phyloP scores from a whole-genome alignment of 1,284 basidiomycete species.

The Vanrija sp. region DNA sequence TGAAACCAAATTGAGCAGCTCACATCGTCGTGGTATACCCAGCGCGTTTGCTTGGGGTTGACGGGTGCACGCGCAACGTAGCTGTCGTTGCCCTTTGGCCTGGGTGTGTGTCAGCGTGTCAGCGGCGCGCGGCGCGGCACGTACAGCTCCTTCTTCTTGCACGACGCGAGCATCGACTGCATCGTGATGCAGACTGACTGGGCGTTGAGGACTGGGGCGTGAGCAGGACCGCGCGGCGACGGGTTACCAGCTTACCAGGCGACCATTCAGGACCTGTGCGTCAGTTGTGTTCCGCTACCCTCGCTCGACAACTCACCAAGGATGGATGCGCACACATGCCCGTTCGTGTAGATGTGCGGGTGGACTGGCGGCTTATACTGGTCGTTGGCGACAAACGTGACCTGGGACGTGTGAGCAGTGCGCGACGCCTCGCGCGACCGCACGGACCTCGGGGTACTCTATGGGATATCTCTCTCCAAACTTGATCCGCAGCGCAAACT shows the following conservation, averaged over 20 bases:
- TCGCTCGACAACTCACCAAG: slow-evolving; percentile 31
- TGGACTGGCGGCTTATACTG: slow-evolving; percentile 44
- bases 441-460: slow-evolving; percentile 42
- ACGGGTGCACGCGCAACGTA: slow-evolving; percentile 44
- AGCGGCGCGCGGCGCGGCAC: slow-evolving; percentile 7
- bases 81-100: slow-evolving; percentile 45
- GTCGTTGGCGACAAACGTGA: slow-evolving; percentile 42
- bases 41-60: slow-evolving; percentile 46
- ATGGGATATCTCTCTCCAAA: slow-evolving; percentile 47
- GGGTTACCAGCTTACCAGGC: slow-evolving; percentile 25
- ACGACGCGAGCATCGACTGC: slow-evolving; percentile 51
- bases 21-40: slow-evolving; percentile 49
- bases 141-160: slow-evolving; percentile 45
- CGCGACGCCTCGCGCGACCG: not conserved
- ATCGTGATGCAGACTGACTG: slow-evolving; percentile 49
- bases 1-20: slow-evolving; percentile 14
- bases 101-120: slow-evolving; percentile 11
- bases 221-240: not conserved
- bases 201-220: slow-evolving; percentile 41
- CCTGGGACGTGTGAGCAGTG: slow-evolving; percentile 22
- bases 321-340: slow-evolving; percentile 49
- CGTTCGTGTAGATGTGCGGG: slow-evolving; percentile 50
- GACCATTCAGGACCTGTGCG: slow-evolving; percentile 45
- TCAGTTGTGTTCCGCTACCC: not conserved
- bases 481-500: slow-evolving; percentile 40